Conservation (phyloP, 768 basidiomycete species). For the Lentinus brumalis region DNA sequence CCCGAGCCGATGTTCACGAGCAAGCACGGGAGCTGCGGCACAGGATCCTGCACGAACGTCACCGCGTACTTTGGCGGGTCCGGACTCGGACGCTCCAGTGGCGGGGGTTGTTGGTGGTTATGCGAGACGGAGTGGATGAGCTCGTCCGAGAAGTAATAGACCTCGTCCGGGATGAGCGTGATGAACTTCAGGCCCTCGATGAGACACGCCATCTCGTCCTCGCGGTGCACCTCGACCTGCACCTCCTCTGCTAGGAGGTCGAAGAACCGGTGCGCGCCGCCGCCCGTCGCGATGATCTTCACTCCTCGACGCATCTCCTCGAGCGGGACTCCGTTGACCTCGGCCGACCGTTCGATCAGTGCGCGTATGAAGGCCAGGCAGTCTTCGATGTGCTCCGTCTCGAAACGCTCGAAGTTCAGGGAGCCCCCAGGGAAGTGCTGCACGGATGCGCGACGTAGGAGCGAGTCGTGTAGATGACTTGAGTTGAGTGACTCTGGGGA, state of each 20-base stretch:
- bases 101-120: slow-evolving; percentile 19
- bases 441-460: slow-evolving; percentile 69
- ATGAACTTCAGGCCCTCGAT: slow-evolving; percentile 97
- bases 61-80: slow-evolving; percentile 89
- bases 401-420: slow-evolving; percentile 96
- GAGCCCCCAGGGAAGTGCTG: slow-evolving; percentile 93
- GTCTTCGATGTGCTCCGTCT: slow-evolving; percentile 84
- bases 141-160: slow-evolving; percentile 98
- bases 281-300: slow-evolving; percentile 97
- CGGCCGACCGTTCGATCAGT: slow-evolving; percentile 84
- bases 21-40: slow-evolving; percentile 90
- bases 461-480: slow-evolving; percentile 57
- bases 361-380: slow-evolving; percentile 86
- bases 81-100: slow-evolving; percentile 84
- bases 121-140: slow-evolving; percentile 73
- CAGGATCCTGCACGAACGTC: slow-evolving; percentile 80
- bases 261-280: slow-evolving; percentile 94
- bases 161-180: slow-evolving; percentile 93
- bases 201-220: slow-evolving; percentile 99
- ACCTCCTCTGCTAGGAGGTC: slow-evolving; percentile 74
- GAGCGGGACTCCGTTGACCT: slow-evolving; percentile 82
- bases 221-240: slow-evolving; percentile 81
- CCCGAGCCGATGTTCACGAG: slow-evolving; percentile 98
- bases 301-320: slow-evolving; percentile 91
- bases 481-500: slow-evolving; percentile 36